These are phyloP conservation scores for Sporothrix euskadiensis DNA, from an alignment of 2,329 filamentous ascomycete genomes.

Conservation along the genomic window DNA sequence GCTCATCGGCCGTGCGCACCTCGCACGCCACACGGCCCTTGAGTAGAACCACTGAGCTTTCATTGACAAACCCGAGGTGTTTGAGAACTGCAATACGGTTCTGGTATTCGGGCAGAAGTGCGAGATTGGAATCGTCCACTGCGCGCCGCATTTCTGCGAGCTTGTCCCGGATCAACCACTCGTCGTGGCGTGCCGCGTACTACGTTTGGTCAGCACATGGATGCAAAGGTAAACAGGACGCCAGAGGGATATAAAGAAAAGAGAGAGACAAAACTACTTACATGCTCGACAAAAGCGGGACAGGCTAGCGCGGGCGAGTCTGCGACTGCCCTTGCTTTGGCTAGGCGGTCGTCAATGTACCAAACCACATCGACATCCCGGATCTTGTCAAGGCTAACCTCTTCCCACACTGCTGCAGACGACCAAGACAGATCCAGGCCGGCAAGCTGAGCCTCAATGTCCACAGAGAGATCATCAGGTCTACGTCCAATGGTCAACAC, in stretches of 20 bases:
- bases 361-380: constrained; percentile 82
- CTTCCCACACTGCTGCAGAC: constrained; percentile 72
- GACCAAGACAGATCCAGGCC: constrained; percentile 73
- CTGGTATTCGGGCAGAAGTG: constrained; percentile 93
- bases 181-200: constrained; percentile 95
- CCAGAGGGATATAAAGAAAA: not conserved
- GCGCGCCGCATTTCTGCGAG: constrained; percentile 83
- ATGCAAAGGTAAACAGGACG: not conserved
- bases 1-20: constrained; percentile 93
- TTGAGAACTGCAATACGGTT: constrained; percentile 90
- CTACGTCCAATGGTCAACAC: constrained; percentile 38
- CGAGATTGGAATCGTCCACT: constrained; percentile 94
- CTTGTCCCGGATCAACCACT: constrained; percentile 94
- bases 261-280: constrained; percentile 49
- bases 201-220: constrained; percentile 44
- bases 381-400: constrained; percentile 78
- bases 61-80: constrained; percentile 89
- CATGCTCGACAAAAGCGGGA: constrained; percentile 81
- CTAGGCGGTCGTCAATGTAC: constrained; percentile 69
- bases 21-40: constrained; percentile 99
- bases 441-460: constrained; percentile 60
- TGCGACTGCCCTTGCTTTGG: constrained; percentile 62
- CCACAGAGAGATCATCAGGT: constrained; percentile 5
- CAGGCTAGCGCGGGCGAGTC: constrained; percentile 68
- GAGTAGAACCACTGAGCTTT: constrained; percentile 81